Conservation (phyloP, 2,329 filamentous ascomycete genomes). For the Xylariaceae sp. region DNA sequence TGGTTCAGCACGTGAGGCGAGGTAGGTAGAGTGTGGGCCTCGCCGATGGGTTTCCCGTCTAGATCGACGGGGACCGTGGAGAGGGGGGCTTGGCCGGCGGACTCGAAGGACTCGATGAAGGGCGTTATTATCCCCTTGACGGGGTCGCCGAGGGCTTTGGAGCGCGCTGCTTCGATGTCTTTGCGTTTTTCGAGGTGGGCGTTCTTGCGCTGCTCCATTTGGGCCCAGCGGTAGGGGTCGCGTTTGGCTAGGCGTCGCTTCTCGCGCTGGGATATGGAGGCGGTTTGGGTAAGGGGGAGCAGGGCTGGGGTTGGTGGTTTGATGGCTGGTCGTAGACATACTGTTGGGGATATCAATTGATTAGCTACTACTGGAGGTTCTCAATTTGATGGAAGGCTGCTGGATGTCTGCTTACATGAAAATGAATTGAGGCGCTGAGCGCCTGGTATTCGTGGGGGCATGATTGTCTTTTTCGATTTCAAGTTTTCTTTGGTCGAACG, state of each 20-base stretch:
- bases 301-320: constrained; percentile 48
- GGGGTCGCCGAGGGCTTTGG: constrained; percentile 67
- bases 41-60: constrained; percentile 39
- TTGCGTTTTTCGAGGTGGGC: constrained; percentile 74
- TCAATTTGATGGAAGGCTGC: too few relatives aligned
- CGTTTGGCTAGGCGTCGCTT: constrained; percentile 63
- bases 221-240: constrained; percentile 79
- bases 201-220: constrained; percentile 77
- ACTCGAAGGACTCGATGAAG: constrained; percentile 78
- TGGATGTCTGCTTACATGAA: constrained; percentile 49
- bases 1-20: constrained; percentile 65
- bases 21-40: constrained; percentile 42
- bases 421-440: constrained; percentile 57
- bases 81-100: constrained; percentile 46
- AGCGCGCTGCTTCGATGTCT: constrained; percentile 62
- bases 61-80: constrained; percentile 37
- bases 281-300: constrained; percentile 57
- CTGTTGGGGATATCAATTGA: too few relatives aligned
- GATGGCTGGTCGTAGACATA: constrained; percentile 56
- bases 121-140: constrained; percentile 75
- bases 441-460: constrained; percentile 64
- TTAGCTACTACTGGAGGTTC: too few relatives aligned
- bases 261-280: constrained; percentile 59
- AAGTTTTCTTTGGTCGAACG: too few relatives aligned
- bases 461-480: too few relatives aligned